phyloP scores from a whole-genome alignment of 2,329 filamentous ascomycete species.

The Alternaria dauci region DNA sequence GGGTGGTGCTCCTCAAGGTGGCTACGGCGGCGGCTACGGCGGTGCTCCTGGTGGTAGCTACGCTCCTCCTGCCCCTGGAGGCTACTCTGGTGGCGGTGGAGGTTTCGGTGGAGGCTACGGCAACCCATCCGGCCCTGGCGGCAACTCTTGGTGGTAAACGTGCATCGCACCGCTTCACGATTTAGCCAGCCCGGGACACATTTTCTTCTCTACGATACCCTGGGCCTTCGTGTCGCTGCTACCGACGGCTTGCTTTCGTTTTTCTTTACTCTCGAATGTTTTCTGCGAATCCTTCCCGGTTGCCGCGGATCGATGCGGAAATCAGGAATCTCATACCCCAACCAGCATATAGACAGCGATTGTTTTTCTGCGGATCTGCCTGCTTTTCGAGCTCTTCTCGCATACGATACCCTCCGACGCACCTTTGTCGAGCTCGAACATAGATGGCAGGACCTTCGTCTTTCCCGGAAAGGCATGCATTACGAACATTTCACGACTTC shows the following conservation, averaged over 20 bases:
- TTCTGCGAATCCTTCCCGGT: constrained; percentile 47
- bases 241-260: constrained; percentile 32
- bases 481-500: constrained; percentile 52
- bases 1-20: constrained; percentile 39
- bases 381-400: constrained; percentile 52
- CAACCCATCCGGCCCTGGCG: constrained; percentile 70
- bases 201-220: constrained; percentile 33
- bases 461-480: constrained; percentile 47
- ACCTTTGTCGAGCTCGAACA: constrained; percentile 48
- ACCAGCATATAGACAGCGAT: constrained; percentile 62
- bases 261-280: constrained; percentile 41
- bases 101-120: constrained; percentile 68
- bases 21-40: constrained; percentile 67
- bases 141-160: constrained; percentile 73
- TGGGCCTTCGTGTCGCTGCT: constrained; percentile 33
- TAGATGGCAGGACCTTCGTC: constrained; percentile 47
- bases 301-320: constrained; percentile 48
- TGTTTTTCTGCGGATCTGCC: constrained; percentile 55
- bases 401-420: constrained; percentile 51
- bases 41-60: constrained; percentile 52
- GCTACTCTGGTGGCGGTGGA: constrained; percentile 52
- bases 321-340: constrained; percentile 57
- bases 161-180: constrained; percentile 27
- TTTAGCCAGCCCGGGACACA: constrained; percentile 39
- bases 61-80: constrained; percentile 56